Percentiles rank a stretch among this genome's conserved stretches.
phyloP scores from a whole-genome alignment of 2,329 filamentous ascomycete species.

The Penicillium sp. region DNA sequence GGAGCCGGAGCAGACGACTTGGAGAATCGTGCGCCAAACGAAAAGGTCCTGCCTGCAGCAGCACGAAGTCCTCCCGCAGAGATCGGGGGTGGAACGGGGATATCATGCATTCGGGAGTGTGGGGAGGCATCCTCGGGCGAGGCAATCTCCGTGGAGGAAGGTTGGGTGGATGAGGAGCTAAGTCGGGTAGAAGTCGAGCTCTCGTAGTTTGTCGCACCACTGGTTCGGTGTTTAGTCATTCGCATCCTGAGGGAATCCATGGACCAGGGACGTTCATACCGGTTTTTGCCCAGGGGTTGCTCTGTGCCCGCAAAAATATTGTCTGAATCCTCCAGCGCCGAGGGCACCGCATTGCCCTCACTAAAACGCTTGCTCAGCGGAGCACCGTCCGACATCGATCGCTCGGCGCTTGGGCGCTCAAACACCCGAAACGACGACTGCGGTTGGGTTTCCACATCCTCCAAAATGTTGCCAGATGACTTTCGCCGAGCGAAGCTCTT shows the following conservation, averaged over 20 bases:
- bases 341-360: conserved; percentile 37
- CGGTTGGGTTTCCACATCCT: conserved; percentile 44
- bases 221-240: conserved; percentile 43
- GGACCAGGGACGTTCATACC: conserved; percentile 32
- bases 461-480: conserved; percentile 56
- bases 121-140: conserved; percentile 41
- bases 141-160: conserved; percentile 54
- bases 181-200: conserved; percentile 53
- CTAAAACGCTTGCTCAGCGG: conserved; percentile 34
- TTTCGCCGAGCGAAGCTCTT: conserved; percentile 57
- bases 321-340: conserved; percentile 37
- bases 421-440: conserved; percentile 57
- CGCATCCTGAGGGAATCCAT: conserved; percentile 20
- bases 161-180: conserved; percentile 58
- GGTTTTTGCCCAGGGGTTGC: conserved; percentile 34
- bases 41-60: conserved; percentile 54
- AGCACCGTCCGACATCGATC: conserved; percentile 46
- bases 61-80: conserved; percentile 47
- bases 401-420: conserved; percentile 49
- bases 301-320: conserved; percentile 41
- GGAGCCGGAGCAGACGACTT: conserved; percentile 28
- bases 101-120: conserved; percentile 42
- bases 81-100: conserved; percentile 42
- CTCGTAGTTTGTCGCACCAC: conserved; percentile 49
- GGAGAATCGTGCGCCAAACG: conserved; percentile 49